Conservation (phyloP, 352 stramenopile species). For the Pythium sp. region DNA sequence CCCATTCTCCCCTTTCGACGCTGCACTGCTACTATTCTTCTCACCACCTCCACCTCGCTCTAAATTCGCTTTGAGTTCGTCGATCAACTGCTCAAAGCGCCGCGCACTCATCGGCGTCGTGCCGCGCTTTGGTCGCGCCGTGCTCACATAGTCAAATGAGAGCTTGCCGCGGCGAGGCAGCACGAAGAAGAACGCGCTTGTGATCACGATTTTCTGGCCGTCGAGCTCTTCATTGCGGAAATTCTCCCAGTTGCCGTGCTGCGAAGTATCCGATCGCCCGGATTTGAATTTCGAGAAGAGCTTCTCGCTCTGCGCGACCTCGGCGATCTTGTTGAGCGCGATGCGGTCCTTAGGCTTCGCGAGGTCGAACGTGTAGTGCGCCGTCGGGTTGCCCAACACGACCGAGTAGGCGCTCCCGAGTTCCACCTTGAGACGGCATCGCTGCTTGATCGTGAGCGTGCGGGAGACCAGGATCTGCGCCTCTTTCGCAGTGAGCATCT, state of each 20-base stretch:
- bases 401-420: constrained; percentile 85
- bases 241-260: constrained; percentile 91
- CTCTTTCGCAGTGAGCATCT: constrained; percentile 85
- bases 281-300: constrained; percentile 63
- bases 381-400: constrained; percentile 81
- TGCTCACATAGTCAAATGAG: constrained; percentile 91
- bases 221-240: constrained; percentile 90
- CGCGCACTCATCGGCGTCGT: constrained; percentile 60
- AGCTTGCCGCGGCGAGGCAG: constrained; percentile 71
- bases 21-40: constrained; percentile 1
- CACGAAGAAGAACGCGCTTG: constrained; percentile 76
- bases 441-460: constrained; percentile 65
- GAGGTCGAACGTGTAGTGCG: constrained; percentile 80
- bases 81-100: constrained; percentile 73
- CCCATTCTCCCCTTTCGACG: not conserved
- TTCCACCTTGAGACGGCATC: constrained; percentile 71
- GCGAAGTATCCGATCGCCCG: constrained; percentile 65
- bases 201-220: constrained; percentile 62
- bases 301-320: constrained; percentile 83
- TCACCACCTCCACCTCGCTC: not conserved
- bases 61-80: constrained; percentile 43
- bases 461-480: constrained; percentile 64
- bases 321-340: constrained; percentile 73
- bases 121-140: constrained; percentile 57
- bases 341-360: constrained; percentile 70